Percentiles rank a stretch among this genome's conserved stretches.
These are phyloP conservation scores for Hypoxylon cercidicola DNA, from an alignment of 495 filamentous ascomycete species.

Conservation along the genomic window DNA sequence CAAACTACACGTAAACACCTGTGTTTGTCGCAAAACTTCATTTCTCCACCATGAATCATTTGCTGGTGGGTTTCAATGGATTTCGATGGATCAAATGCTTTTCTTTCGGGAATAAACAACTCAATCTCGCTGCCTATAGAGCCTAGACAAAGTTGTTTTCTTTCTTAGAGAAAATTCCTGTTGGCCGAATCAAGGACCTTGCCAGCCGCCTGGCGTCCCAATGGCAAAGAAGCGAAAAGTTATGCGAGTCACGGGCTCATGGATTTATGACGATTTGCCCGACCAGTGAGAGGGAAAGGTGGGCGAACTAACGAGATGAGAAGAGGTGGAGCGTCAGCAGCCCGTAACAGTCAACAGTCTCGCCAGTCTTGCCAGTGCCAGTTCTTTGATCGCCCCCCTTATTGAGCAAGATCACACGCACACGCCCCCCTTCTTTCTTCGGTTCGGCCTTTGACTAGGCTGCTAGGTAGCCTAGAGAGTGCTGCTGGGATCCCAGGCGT, in stretches of 20 bases:
- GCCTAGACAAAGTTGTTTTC: conserved; percentile 5
- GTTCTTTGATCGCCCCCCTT: conserved; percentile 3
- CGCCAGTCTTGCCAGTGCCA: too few species aligned
- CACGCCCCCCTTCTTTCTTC: conserved; percentile 32
- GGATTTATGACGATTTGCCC: conserved; percentile 50
- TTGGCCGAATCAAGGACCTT: conserved; percentile 42
- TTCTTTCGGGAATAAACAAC: conserved; percentile 22
- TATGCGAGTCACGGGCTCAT: conserved; percentile 54
- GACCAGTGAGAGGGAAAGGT: conserved; percentile 37
- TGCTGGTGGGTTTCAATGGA: conserved; percentile 8
- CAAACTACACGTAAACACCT: not conserved
- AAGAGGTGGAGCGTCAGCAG: conserved; percentile 42
- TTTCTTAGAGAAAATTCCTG: conserved; percentile 21
- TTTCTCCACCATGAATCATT: not conserved
- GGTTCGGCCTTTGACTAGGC: conserved; percentile 37
- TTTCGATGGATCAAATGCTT: conserved; percentile 7
- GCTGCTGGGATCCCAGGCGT: conserved; percentile 33
- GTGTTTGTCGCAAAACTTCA: too few species aligned
- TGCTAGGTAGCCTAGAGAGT: conserved; percentile 12
- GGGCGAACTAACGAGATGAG: conserved; percentile 42
- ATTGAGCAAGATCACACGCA: conserved; percentile 43
- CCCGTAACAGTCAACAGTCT: conserved; percentile 25
- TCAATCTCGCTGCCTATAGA: conserved; percentile 2
- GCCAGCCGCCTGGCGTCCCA: conserved; percentile 41
- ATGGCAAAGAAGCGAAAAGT: conserved; percentile 40